These are phyloP conservation scores for Paramecium primaurelia DNA, from an alignment of 73 alveolate genomes.

Conservation along the genomic window DNA sequence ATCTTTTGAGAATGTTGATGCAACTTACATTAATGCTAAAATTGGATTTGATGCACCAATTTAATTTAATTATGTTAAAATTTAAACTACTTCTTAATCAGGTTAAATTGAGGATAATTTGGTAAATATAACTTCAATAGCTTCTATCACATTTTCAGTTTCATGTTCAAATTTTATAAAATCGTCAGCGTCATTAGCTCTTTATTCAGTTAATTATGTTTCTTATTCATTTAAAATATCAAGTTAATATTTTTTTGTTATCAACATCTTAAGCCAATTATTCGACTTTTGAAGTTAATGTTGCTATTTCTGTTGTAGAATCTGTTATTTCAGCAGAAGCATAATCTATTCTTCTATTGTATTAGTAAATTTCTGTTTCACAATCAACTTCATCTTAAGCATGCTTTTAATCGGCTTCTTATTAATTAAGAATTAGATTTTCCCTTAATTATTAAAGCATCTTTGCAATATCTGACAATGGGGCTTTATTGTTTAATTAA, in stretches of 20 bases:
- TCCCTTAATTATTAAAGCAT: neutral
- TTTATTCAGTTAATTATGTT: neutral
- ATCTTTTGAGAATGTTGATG: neutral
- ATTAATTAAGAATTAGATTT: neutral
- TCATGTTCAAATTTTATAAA: neutral
- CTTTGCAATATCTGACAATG: neutral
- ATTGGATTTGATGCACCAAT: neutral
- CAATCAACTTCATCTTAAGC: slow-evolving; percentile 53
- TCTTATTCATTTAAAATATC: neutral
- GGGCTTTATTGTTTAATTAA: neutral
- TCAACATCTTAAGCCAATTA: neutral
- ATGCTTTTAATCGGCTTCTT: slow-evolving; percentile 42
- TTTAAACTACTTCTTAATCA: neutral
- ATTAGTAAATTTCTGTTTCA: slow-evolving; percentile 46
- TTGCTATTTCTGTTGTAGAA: neutral
- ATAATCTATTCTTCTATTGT: slow-evolving; percentile 37
- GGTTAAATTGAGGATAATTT: neutral
- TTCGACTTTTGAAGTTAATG: neutral
- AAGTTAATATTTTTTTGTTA: neutral
- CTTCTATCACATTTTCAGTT: neutral
- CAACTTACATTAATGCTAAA: neutral
- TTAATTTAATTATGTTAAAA: neutral
- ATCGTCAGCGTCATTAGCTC: neutral
- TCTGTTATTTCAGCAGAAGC: neutral
- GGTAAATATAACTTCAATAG: neutral